Evolutionary conservation across 805 yeast species (phyloP), one percentile per base, ranked within the genome.

Genomic region (Zygosaccharomyces siamensis): DNA sequence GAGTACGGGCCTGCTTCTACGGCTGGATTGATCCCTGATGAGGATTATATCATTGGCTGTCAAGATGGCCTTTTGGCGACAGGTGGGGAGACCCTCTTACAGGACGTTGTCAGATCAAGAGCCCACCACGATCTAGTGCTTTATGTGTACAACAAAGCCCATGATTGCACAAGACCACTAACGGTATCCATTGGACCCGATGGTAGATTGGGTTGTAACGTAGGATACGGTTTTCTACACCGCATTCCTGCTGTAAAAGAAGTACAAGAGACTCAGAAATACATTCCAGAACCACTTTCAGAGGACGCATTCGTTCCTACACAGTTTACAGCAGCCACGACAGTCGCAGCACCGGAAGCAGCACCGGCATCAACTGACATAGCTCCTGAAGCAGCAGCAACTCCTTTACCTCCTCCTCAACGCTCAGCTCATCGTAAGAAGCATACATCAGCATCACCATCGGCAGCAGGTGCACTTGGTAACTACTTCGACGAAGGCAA

Each of bases 201-300:
- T 54, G 96, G 96, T 1, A 72, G 89, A 32, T 69, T 92, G 32
- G 99, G 99, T 2, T 89, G 97, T 69, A 95, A 90, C 55, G 95
- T 92, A 16, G 98, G 97, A 0, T 90, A 89, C 60, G 99, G 99
- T 0, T 74, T 86, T 45, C 71, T 92, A 44, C 98, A 92, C 63
- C 72, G 93, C 51, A 68, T 87, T n/a, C 97, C 98, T 1, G 79
- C 81, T 14, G 37, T 33, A 5, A 33, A 33, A 14, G 37, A 33
- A 16, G 21, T 33, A 33, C 37, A 33, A 33, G 37, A 14, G 7
- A 2, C 44, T 18, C 33, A 18, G 10, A 16, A 24, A 6, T 30
- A 24, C 12, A 26, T 26, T n/a, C 46, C 46, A 7, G 36, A 30
- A 16, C 44, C 44, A 20, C 24, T 41, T 12, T 55, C 62, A 10